Evolutionary conservation across 2,329 filamentous ascomycete species (phyloP).

Genomic region (Chalara sp.): DNA sequence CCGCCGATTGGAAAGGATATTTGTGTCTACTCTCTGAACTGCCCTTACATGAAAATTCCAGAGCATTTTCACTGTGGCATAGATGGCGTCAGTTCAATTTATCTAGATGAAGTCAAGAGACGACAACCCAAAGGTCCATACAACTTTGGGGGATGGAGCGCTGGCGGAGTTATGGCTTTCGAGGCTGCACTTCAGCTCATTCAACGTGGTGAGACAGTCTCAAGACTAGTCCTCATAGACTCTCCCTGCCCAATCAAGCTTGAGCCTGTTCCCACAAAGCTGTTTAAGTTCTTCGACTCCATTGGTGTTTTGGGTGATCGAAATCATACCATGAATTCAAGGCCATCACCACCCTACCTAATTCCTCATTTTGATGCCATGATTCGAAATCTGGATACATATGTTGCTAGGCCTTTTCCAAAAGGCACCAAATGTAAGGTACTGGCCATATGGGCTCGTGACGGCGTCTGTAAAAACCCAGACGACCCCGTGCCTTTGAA

Average conservation of each 20-base stretch:
- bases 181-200: constrained; percentile 55
- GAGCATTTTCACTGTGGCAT: constrained; percentile 57
- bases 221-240: constrained; percentile 55
- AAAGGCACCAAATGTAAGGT: constrained; percentile 51
- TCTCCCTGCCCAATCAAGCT: constrained; percentile 58
- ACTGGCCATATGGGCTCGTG: constrained; percentile 61
- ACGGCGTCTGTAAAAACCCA: constrained; percentile 61
- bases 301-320: constrained; percentile 65
- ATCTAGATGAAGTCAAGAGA: constrained; percentile 60
- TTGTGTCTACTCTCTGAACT: constrained; percentile 53
- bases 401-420: constrained; percentile 57
- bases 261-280: constrained; percentile 49
- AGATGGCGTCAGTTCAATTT: constrained; percentile 55
- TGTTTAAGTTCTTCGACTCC: constrained; percentile 55
- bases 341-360: constrained; percentile 58
- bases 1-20: constrained; percentile 34
- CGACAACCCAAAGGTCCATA: constrained; percentile 63
- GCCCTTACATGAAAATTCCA: constrained; percentile 61
- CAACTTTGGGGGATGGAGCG: constrained; percentile 63
- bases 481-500: constrained; percentile 56
- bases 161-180: constrained; percentile 64
- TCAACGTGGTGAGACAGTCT: constrained; percentile 46
- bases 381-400: constrained; percentile 60
- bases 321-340: constrained; percentile 33
- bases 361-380: constrained; percentile 64